A percentile compares a stretch with the other conserved stretches of the same genome.
Evolutionary conservation across 768 basidiomycete species (phyloP).

Genomic region (Tulasnella sp.): DNA sequence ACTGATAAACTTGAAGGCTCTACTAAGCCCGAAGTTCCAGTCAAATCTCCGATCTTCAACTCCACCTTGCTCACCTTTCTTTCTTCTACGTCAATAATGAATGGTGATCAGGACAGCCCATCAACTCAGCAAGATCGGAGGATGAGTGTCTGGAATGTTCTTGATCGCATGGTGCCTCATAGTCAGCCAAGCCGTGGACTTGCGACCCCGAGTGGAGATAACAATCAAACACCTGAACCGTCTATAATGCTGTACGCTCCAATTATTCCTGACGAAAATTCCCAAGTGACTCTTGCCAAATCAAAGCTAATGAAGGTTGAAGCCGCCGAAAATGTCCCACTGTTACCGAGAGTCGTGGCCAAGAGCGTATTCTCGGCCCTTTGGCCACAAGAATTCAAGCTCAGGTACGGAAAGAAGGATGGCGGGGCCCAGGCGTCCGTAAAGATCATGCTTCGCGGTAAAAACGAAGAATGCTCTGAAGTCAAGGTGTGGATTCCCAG

Average conservation of each 20-base stretch:
- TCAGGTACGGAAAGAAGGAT: slow-evolving; percentile 9
- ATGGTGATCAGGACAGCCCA: slow-evolving; percentile 28
- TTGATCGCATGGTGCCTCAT: slow-evolving; percentile 33
- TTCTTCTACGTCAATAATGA: slow-evolving; percentile 52
- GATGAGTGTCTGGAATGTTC: slow-evolving; percentile 45
- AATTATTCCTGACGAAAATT: slow-evolving; percentile 46
- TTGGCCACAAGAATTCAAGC: slow-evolving; percentile 5
- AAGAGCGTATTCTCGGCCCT: slow-evolving; percentile 3
- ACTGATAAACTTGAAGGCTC: too few species aligned
- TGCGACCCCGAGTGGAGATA: slow-evolving; percentile 16
- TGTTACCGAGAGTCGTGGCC: slow-evolving; percentile 5
- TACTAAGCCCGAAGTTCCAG: not conserved
- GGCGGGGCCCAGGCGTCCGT: not conserved
- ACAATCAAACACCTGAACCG: slow-evolving; percentile 28
- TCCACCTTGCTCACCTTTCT: slow-evolving; percentile 38
- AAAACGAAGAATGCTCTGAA: too few species aligned
- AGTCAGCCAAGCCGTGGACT: not conserved
- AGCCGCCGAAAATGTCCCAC: slow-evolving; percentile 24
- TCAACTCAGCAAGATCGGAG: slow-evolving; percentile 26
- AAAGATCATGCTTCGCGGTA: slow-evolving; percentile 5
- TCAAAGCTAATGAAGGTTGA: slow-evolving; percentile 44
- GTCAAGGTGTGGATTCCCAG: slow-evolving; percentile 56
- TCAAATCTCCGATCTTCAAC: slow-evolving; percentile 31
- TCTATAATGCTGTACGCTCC: slow-evolving; percentile 68
- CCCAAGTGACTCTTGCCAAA: slow-evolving; percentile 49